Conservation (phyloP, 2,329 filamentous ascomycete species). For the Talaromyces marneffei region DNA sequence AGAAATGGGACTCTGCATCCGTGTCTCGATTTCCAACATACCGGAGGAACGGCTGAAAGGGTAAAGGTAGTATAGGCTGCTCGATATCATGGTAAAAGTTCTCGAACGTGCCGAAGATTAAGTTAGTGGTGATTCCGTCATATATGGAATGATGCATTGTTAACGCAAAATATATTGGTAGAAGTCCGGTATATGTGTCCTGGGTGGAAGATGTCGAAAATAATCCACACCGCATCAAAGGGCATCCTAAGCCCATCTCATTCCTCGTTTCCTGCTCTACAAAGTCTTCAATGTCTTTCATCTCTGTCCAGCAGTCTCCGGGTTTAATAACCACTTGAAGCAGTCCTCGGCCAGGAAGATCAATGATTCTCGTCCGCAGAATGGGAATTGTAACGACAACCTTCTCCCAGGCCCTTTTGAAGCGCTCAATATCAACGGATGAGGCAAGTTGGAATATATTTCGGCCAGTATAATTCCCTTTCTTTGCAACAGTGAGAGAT, state of each 20-base stretch:
- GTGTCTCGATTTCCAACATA: neutral
- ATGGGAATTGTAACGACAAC: slow-evolving; percentile 29
- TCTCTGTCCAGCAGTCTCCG: slow-evolving; percentile 14
- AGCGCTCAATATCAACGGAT: neutral
- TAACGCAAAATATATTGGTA: neutral
- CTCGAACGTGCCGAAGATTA: slow-evolving; percentile 1
- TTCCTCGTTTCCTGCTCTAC: slow-evolving; percentile 10
- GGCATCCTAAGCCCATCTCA: neutral
- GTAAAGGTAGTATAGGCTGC: neutral
- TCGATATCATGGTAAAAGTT: neutral
- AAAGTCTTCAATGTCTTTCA: slow-evolving; percentile 5
- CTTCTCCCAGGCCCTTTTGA: neutral
- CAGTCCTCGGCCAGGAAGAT: slow-evolving; percentile 18
- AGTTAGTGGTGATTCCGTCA: slow-evolving; percentile 1
- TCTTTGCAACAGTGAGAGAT: neutral
- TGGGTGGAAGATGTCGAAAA: neutral
- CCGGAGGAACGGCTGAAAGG: slow-evolving; percentile 1
- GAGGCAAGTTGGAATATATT: neutral
- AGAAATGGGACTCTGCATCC: neutral
- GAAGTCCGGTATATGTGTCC: neutral
- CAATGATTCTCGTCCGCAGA: slow-evolving; percentile 35
- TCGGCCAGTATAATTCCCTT: slow-evolving; percentile 48
- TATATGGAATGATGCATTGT: slow-evolving; percentile 13
- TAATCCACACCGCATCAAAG: neutral
- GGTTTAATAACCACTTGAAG: slow-evolving; percentile 23